Conservation (phyloP, 176 grass and related monocot species). For the Lolium perenne region DNA sequence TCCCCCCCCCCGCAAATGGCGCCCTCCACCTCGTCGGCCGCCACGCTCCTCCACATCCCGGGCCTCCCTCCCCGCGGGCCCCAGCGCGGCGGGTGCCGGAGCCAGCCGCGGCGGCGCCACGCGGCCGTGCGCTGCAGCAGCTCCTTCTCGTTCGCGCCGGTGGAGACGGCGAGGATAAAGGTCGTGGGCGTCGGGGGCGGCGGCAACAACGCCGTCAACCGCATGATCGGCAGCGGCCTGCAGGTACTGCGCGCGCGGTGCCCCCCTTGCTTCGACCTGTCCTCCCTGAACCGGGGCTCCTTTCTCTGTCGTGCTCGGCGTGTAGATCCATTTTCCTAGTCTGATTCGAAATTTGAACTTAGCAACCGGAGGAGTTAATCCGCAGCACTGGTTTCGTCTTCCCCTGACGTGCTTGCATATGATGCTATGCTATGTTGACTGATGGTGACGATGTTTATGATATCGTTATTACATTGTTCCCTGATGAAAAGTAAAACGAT, state of each 20-base stretch:
- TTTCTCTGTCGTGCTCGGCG: background rate
- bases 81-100: conserved; percentile 1
- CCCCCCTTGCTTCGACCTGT: background rate
- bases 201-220: conserved; percentile 95
- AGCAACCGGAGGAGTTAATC: background rate
- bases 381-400: background rate
- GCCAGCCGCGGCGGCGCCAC: conserved; percentile 30
- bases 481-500: background rate
- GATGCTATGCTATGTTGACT: too few relatives aligned
- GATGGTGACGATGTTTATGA: background rate
- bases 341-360: background rate
- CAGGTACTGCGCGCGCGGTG: conserved; percentile 51
- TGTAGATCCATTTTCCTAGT: conserved; percentile 39
- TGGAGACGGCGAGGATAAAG: conserved; percentile 91
- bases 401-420: too few relatives aligned
- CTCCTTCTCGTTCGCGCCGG: conserved; percentile 46
- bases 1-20: conserved; percentile 39
- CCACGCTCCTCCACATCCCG: conserved; percentile 46
- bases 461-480: background rate
- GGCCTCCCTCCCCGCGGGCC: conserved; percentile 4
- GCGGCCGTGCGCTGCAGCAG: conserved; percentile 44
- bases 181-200: conserved; percentile 89
- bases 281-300: background rate
- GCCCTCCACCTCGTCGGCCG: conserved; percentile 41
- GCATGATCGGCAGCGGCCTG: conserved; percentile 94